Conservation (phyloP, 2,329 filamentous ascomycete genomes). For the Seiridium unicorne region DNA sequence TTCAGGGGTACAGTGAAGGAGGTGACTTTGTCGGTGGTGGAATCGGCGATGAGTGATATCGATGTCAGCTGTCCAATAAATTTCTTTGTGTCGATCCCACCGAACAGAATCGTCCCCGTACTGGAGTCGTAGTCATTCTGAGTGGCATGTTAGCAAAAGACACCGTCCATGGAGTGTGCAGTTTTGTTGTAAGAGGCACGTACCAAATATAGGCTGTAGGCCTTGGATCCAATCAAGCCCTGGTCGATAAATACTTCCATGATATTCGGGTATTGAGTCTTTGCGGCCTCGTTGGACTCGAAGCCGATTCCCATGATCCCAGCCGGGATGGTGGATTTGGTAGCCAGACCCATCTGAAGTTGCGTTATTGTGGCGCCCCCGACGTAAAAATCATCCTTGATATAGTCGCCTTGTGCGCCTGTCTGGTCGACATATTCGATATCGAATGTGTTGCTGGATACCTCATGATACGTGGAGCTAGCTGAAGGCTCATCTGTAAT, state of each 20-base stretch:
- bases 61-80: slow-evolving; percentile 56
- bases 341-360: slow-evolving; percentile 56
- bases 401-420: slow-evolving; percentile 54
- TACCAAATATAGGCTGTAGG: slow-evolving; percentile 67
- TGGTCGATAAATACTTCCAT: slow-evolving; percentile 63
- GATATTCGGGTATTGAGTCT: slow-evolving; percentile 52
- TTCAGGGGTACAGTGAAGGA: slow-evolving; percentile 39
- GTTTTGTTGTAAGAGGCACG: not conserved
- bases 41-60: slow-evolving; percentile 52
- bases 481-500: slow-evolving; percentile 36
- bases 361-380: slow-evolving; percentile 45
- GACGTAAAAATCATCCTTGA: slow-evolving; percentile 54
- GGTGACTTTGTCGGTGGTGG: slow-evolving; percentile 35
- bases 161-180: too few relatives aligned
- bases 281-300: slow-evolving; percentile 45
- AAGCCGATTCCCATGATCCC: slow-evolving; percentile 62
- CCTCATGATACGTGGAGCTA: slow-evolving; percentile 47
- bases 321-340: slow-evolving; percentile 44
- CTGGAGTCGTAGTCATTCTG: slow-evolving; percentile 50
- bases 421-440: slow-evolving; percentile 62
- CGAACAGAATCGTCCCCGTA: slow-evolving; percentile 65
- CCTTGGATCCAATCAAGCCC: slow-evolving; percentile 59
- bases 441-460: slow-evolving; percentile 45
- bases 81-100: slow-evolving; percentile 67
- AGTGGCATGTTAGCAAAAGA: slow-evolving; percentile 23